These are phyloP conservation scores for Boletus eberwhitei DNA, from an alignment of 768 basidiomycete genomes.

Conservation along the genomic window DNA sequence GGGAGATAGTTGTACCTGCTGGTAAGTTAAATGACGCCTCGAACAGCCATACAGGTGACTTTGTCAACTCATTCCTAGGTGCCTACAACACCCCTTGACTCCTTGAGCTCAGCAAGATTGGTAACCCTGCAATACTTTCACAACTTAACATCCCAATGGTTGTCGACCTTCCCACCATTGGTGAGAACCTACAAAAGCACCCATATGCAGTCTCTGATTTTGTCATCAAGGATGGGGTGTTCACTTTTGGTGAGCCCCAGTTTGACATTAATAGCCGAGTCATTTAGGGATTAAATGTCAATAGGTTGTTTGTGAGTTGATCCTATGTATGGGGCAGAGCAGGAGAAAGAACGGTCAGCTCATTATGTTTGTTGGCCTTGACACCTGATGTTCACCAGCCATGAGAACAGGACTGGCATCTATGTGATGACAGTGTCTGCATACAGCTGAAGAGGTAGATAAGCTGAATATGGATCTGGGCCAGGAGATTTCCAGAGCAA, in stretches of 20 bases:
- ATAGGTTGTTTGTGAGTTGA: slow-evolving; percentile 12
- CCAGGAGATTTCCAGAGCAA: neutral
- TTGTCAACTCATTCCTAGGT: neutral
- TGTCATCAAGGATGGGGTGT: slow-evolving; percentile 10
- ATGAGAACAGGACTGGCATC: slow-evolving; percentile 9
- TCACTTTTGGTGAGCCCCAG: slow-evolving; percentile 10
- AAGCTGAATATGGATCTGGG: slow-evolving; percentile 12
- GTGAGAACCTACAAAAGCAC: slow-evolving; percentile 21
- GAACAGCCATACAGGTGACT: neutral
- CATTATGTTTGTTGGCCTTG: neutral
- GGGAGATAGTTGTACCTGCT: slow-evolving; percentile 2
- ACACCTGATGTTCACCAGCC: neutral
- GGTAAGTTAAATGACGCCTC: neutral
- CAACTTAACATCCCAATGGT: slow-evolving; percentile 2
- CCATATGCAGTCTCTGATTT: slow-evolving; percentile 7
- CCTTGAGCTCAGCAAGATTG: slow-evolving; percentile 19
- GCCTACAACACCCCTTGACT: slow-evolving; percentile 17
- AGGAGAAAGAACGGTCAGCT: slow-evolving; percentile 15
- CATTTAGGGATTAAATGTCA: neutral
- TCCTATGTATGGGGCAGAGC: slow-evolving; percentile 3
- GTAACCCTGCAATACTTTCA: slow-evolving; percentile 12
- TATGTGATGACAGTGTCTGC: slow-evolving; percentile 13
- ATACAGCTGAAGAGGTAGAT: slow-evolving; percentile 5
- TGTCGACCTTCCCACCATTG: slow-evolving; percentile 16
- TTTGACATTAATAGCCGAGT: neutral